Evolutionary conservation across 164 flowering plant species (phyloP), one percentile per base, ranked within the genome.

Genomic region (Aristolochia contorta): DNA sequence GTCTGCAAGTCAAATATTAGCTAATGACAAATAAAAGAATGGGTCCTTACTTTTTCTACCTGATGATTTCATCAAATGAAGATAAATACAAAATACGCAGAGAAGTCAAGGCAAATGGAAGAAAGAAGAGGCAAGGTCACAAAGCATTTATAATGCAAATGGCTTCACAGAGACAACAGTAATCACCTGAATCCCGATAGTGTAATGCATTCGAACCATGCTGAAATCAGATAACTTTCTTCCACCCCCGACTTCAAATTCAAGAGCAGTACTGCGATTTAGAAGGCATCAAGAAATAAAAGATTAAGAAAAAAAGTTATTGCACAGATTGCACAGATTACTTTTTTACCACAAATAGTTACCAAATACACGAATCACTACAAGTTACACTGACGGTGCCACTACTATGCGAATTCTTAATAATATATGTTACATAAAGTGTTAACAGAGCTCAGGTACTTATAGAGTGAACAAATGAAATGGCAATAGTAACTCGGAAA

Each of bases 181-280:
- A 57, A 30, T 63, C 80, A 90, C 99, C 95, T 84, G 89, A 77
- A 93, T 78, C 23, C 99, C 99, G 19, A 93, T 70, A 46, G 85
- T 55, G 65, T 84, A 91, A 60, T 88, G 22, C 91, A 84, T 80
- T 62, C 95, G 84, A 16, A 93, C 75, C 3, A 88, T 78, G 71
- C 99, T 88, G 72, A 82, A 86, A 20, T 86, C 79, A 41, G 99
- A 93, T 74, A 93, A 59, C 75, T 83, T 93, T 66, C 97, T 78
- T 57, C 97, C 99, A 72, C 93, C 99, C 41, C 99, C 99, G 71
- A 93, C 69, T 80, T 91, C 97, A 70, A 93, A 30, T 74, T 87
- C 97, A 73, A 93, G 85, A 67, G 84, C 78, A 62, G 76, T 64
- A 72, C 99, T 93, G 84, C 61, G 76, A 65, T 25, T 22, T 49